phyloP scores from a whole-genome alignment of 2,329 filamentous ascomycete genomes.

The Raffaelea ambrosiae region DNA sequence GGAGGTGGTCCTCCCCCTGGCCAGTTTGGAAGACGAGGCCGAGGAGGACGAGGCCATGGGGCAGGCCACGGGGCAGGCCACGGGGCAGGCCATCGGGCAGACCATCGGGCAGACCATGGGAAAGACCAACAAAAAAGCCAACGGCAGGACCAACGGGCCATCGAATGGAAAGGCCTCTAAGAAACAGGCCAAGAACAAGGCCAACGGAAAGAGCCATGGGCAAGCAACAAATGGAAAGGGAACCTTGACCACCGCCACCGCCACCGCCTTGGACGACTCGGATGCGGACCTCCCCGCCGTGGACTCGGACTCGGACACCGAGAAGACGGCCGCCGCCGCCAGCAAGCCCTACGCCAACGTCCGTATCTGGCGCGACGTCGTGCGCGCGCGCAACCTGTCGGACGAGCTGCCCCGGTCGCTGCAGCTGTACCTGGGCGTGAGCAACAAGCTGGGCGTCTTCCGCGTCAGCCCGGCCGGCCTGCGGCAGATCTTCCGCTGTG shows the following conservation, averaged over 20 bases:
- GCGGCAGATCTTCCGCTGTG: constrained; percentile 51
- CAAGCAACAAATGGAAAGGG: no score
- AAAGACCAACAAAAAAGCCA: no score
- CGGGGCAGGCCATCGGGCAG: no score
- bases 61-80: no score
- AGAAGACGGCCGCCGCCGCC: not conserved
- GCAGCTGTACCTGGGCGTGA: constrained; percentile 56
- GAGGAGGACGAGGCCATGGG: not conserved
- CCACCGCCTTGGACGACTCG: no score
- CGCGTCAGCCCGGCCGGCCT: constrained; percentile 51
- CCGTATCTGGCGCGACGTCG: constrained; percentile 54
- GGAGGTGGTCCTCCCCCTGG: constrained; percentile 59
- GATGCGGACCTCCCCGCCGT: not conserved
- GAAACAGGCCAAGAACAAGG: not conserved
- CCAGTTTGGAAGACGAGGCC: constrained; percentile 13
- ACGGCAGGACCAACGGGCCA: no score
- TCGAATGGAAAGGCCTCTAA: no score
- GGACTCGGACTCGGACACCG: not conserved
- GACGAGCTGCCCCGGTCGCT: constrained; percentile 54
- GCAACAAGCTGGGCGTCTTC: constrained; percentile 59
- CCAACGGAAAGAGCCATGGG: not conserved
- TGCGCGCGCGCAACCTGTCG: constrained; percentile 47
- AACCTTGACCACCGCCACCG: no score
- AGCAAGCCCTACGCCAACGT: constrained; percentile 47
- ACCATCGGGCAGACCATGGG: no score